phyloP scores from a whole-genome alignment of 257 asterid species.

The Scutellaria galericulata region DNA sequence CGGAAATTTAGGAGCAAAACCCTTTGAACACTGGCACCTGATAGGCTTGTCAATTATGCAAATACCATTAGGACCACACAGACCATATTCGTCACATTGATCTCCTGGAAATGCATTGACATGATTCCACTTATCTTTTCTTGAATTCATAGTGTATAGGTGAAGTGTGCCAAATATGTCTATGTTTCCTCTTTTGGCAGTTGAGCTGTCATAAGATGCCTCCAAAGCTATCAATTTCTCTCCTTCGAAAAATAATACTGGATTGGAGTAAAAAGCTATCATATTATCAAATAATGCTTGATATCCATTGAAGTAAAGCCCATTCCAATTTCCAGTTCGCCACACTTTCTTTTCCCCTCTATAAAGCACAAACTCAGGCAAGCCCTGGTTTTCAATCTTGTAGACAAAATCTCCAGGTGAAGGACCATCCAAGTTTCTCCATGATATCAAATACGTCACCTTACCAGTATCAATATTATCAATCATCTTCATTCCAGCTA shows the following conservation, averaged over 20 bases:
- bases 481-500: too few relatives aligned
- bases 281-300: too few relatives aligned
- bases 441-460: too few relatives aligned
- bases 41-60: not conserved
- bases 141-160: not conserved
- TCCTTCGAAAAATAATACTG: not conserved
- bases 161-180: not conserved
- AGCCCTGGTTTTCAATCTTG: constrained; percentile 28
- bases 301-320: too few relatives aligned
- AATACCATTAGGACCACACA: not conserved
- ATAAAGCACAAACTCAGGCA: constrained; percentile 33
- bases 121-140: not conserved
- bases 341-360: constrained; percentile 4
- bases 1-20: not conserved
- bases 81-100: not conserved
- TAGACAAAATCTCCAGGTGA: constrained; percentile 37
- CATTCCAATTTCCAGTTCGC: constrained; percentile 40
- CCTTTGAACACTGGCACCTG: not conserved
- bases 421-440: too few relatives aligned
- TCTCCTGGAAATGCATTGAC: not conserved
- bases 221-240: not conserved
- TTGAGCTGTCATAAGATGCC: constrained; percentile 21
- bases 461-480: too few relatives aligned
- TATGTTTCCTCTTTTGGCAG: not conserved
- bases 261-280: not conserved